These are phyloP conservation scores for Cyberlindnera nakhonratchasimensis DNA, from an alignment of 805 yeast genomes.

Conservation along the genomic window DNA sequence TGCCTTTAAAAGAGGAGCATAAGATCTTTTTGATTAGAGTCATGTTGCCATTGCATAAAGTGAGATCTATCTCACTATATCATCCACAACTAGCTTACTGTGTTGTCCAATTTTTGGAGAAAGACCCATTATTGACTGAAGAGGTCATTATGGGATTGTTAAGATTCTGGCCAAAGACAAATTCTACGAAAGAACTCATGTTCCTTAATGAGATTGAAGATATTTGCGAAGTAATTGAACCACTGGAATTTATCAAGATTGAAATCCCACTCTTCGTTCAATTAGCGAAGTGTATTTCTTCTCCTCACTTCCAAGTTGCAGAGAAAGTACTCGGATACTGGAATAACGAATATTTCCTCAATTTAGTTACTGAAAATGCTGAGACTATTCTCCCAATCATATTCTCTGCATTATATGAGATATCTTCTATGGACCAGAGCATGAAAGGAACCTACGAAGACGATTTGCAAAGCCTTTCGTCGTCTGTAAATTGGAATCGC, in stretches of 20 bases:
- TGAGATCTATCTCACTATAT: slow-evolving; percentile 79
- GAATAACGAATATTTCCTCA: slow-evolving; percentile 91
- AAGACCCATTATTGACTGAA: slow-evolving; percentile 87
- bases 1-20: slow-evolving; percentile 96
- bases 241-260: slow-evolving; percentile 83
- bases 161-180: slow-evolving; percentile 95
- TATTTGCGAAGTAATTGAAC: slow-evolving; percentile 93
- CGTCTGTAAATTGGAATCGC: slow-evolving; percentile 82
- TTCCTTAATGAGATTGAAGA: slow-evolving; percentile 95
- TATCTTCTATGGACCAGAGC: slow-evolving; percentile 43
- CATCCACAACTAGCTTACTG: slow-evolving; percentile 98
- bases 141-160: slow-evolving; percentile 94
- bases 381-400: slow-evolving; percentile 90
- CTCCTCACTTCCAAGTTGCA: slow-evolving; percentile 95
- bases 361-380: slow-evolving; percentile 86
- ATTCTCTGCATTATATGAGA: slow-evolving; percentile 84
- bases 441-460: slow-evolving; percentile 14
- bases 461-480: slow-evolving; percentile 16
- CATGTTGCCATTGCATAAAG: slow-evolving; percentile 88
- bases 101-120: slow-evolving; percentile 92
- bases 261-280: slow-evolving; percentile 94
- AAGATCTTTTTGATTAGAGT: slow-evolving; percentile 85
- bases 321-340: slow-evolving; percentile 93
- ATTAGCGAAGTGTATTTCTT: slow-evolving; percentile 86
- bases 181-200: slow-evolving; percentile 94